Base-by-base conservation (phyloP, 345 rosid species). In the Gynandropsis gynandra region DNA sequence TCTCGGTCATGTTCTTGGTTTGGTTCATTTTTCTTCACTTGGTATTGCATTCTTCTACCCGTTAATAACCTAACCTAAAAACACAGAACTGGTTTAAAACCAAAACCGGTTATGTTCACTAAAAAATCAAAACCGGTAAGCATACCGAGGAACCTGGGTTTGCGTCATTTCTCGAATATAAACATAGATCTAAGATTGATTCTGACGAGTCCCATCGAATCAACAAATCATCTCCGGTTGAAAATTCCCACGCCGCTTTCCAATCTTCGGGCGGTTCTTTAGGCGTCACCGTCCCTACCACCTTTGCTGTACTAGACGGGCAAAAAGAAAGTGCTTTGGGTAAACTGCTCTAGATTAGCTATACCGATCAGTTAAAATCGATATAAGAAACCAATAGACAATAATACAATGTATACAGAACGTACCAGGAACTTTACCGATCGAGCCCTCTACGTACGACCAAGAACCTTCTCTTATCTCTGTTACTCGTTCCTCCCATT, bases 341-440 rank as follows among this genome's bases (percentile, higher is more conserved):
- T 38, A 52, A 4, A 41, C 31, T 42, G 51, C n/a, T 42, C 13
- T 31, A 47, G 15, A 14, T 5, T 37, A n/a, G 29, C 29, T 24
- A 24, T 24, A 24, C 29, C 29, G 29, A 24, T 24, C 29, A 5
- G 29, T 24, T 24, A 2, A 24, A 24, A 24, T 5, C 29, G 29
- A 5, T 24, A 24, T 24, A 24, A 24, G 29, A 24, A 24, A 24
- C 29, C 2, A 24, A 24, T n/a, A n/a, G n/a, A n/a, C n/a, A 24
- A 2, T 5, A 24, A 24, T 5, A 24, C 4, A 3, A 1, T 42
- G 4, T 1, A 57, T 50, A 27, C 42, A n/a, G 21, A 58, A 68
- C 80, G 65, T 78, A 86, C 97, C 90, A 55, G 96, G 97, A 64
- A 89, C 92, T 82, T 61, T 81, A 29, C 95, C 97, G 16, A 78